Percentiles rank a stretch among this genome's conserved stretches.
Evolutionary conservation across 306 rosid species (phyloP).

Genomic region (Carpinus viminea): DNA sequence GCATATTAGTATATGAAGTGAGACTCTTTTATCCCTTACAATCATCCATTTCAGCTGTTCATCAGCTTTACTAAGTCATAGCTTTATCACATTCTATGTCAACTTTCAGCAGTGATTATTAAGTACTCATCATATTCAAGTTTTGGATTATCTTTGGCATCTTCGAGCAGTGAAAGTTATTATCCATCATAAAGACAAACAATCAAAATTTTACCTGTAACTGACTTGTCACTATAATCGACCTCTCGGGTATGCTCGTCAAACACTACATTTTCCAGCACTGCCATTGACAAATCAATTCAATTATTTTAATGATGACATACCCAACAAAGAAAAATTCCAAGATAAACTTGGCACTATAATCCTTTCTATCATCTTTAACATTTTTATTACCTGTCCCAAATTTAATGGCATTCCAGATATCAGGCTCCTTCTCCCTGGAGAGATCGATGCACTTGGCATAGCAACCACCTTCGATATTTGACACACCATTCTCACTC

Average conservation of each 20-base stretch:
- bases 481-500: slow-evolving; percentile 52
- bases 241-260: slow-evolving; percentile 82
- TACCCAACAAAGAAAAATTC: neutral
- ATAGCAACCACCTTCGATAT: slow-evolving; percentile 63
- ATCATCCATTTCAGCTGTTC: neutral
- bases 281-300: slow-evolving; percentile 37
- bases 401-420: slow-evolving; percentile 61
- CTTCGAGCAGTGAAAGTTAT: neutral
- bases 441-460: slow-evolving; percentile 57
- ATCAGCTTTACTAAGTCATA: neutral
- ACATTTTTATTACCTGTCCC: slow-evolving; percentile 46
- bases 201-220: slow-evolving; percentile 56
- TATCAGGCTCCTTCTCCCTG: slow-evolving; percentile 56
- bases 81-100: neutral
- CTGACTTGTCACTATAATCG: slow-evolving; percentile 80
- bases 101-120: neutral
- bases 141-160: neutral
- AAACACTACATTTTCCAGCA: slow-evolving; percentile 86
- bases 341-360: neutral
- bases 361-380: neutral
- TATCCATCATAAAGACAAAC: neutral
- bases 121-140: neutral
- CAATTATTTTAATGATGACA: neutral
- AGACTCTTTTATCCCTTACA: neutral
- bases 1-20: neutral